Conservation (phyloP, 306 rosid genomes). For the Cicer cuneatum region DNA sequence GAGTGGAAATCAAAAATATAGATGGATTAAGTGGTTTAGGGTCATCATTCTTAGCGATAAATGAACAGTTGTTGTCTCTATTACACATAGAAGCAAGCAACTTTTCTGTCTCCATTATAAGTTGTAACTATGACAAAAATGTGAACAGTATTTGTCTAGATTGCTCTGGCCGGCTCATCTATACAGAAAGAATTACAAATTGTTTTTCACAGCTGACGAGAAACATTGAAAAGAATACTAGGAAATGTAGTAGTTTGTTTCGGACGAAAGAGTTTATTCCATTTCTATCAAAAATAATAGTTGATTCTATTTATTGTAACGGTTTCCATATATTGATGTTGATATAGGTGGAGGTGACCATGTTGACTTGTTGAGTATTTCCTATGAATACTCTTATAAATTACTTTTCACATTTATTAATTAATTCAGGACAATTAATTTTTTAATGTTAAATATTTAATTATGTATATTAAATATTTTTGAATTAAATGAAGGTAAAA, state of each 20-base stretch:
- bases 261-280: slow-evolving; percentile 9
- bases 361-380: neutral
- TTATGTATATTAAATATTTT: too few species aligned
- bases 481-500: too few species aligned
- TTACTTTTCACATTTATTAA: too few species aligned
- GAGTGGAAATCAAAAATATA: neutral
- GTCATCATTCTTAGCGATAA: slow-evolving; percentile 26
- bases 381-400: too few species aligned
- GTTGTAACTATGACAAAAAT: slow-evolving; percentile 14
- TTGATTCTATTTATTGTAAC: slow-evolving; percentile 3
- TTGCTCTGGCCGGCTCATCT: slow-evolving; percentile 27
- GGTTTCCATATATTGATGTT: neutral
- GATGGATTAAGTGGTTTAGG: neutral
- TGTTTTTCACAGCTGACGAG: neutral
- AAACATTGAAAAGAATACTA: neutral
- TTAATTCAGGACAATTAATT: too few species aligned
- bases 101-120: neutral
- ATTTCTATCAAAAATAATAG: neutral
- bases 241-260: slow-evolving; percentile 5
- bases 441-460: too few species aligned
- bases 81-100: slow-evolving; percentile 41
- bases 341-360: neutral
- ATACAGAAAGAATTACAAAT: slow-evolving; percentile 1
- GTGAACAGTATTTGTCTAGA: slow-evolving; percentile 21
- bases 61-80: slow-evolving; percentile 33